These are phyloP conservation scores for Ostreobium quekettii DNA, from an alignment of 139 green algal genomes.

Conservation along the genomic window DNA sequence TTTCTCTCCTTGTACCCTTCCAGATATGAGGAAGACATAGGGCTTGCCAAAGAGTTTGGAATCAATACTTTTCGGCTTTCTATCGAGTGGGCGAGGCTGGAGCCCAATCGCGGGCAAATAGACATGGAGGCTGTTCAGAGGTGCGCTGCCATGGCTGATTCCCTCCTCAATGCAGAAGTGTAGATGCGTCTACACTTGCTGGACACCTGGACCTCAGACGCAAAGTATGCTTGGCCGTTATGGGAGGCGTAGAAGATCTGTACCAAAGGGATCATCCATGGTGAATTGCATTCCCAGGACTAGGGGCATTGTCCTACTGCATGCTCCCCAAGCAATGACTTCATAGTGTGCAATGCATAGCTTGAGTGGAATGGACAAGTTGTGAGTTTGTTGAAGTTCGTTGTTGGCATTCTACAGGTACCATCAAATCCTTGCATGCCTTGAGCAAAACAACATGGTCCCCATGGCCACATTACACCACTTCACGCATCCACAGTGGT, in stretches of 20 bases:
- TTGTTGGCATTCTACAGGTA: no score
- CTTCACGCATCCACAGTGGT: slow-evolving; percentile 76
- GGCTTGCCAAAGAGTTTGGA: slow-evolving; percentile 35
- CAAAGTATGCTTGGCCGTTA: neutral
- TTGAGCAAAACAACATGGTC: slow-evolving; percentile 43
- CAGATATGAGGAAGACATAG: slow-evolving; percentile 59
- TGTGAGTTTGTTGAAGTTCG: no score
- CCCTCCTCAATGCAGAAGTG: neutral
- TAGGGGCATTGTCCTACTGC: neutral
- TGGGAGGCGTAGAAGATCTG: neutral
- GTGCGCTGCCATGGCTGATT: slow-evolving; percentile 20
- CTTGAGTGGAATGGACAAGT: no score
- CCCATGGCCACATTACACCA: slow-evolving; percentile 75
- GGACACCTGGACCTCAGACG: neutral
- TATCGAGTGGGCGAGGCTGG: slow-evolving; percentile 71
- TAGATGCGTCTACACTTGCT: slow-evolving; percentile 1
- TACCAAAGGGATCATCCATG: neutral
- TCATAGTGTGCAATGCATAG: neutral
- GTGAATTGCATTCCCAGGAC: neutral
- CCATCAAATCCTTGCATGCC: slow-evolving; percentile 43
- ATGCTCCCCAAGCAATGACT: neutral
- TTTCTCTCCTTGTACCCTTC: slow-evolving; percentile 1
- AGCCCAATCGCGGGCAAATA: slow-evolving; percentile 44
- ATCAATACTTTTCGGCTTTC: slow-evolving; percentile 69
- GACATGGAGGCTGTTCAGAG: slow-evolving; percentile 50